Percentiles rank a stretch among this genome's conserved stretches.
Conservation (phyloP, 768 basidiomycete genomes). For the Auricularia sp. region DNA sequence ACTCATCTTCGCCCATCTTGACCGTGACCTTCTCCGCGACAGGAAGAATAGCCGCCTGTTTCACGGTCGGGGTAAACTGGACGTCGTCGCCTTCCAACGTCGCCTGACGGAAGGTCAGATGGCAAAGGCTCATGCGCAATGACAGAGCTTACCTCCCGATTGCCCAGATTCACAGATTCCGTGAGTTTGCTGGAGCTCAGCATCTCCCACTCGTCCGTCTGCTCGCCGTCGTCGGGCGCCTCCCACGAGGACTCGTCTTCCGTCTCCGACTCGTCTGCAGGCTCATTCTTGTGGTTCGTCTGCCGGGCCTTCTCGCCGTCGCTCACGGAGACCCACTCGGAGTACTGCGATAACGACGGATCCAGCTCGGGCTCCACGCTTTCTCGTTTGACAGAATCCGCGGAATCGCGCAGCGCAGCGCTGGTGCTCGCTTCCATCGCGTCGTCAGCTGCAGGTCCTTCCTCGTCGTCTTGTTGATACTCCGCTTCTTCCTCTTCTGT, state of each 20-base stretch:
- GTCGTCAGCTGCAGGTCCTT: conserved; percentile 2
- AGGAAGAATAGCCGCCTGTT: neutral
- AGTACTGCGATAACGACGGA: conserved; percentile 35
- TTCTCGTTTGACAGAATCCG: conserved; percentile 12
- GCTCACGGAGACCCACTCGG: neutral
- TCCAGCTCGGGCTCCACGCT: conserved; percentile 25
- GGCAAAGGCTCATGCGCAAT: neutral
- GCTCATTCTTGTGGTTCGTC: conserved; percentile 17
- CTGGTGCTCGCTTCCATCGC: neutral
- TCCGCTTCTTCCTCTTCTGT: conserved; percentile 16
- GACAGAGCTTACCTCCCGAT: neutral
- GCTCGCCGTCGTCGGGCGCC: conserved; percentile 50
- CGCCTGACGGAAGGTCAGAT: neutral
- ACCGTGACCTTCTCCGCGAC: conserved; percentile 11
- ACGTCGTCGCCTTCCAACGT: neutral
- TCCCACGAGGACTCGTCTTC: conserved; percentile 40
- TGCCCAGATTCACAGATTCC: neutral
- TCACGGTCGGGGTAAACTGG: neutral
- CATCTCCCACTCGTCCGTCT: conserved; percentile 16
- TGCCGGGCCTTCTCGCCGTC: conserved; percentile 33
- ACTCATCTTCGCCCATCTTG: conserved; percentile 62
- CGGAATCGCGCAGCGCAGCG: too few species aligned
- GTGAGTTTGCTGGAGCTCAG: neutral
- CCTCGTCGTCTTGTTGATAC: conserved; percentile 12
- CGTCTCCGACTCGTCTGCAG: conserved; percentile 44